Percentiles rank a stretch among this genome's conserved stretches.
phyloP scores from a whole-genome alignment of 2,329 filamentous ascomycete species.

The Alternaria ethzedia region DNA sequence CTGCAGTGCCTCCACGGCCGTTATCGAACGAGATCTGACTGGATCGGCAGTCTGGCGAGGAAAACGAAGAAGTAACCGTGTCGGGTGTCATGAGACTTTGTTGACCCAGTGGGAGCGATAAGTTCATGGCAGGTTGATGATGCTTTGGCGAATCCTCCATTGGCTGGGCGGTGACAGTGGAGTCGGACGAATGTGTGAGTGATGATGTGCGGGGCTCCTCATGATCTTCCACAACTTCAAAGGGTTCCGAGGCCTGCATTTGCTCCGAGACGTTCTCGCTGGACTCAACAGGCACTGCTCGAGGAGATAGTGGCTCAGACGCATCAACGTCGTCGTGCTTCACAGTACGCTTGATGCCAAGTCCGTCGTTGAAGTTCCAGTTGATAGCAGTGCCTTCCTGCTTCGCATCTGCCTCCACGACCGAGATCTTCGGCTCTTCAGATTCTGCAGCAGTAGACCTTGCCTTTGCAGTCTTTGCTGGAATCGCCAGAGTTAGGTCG shows the following conservation, averaged over 20 bases:
- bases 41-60: constrained; percentile 69
- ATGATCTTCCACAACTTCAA: constrained; percentile 55
- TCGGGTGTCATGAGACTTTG: constrained; percentile 69
- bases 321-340: constrained; percentile 9
- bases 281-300: constrained; percentile 17
- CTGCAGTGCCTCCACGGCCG: constrained; percentile 75
- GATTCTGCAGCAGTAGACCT: constrained; percentile 35
- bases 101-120: constrained; percentile 47
- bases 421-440: constrained; percentile 52
- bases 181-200: constrained; percentile 58
- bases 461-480: constrained; percentile 18
- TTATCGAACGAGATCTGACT: constrained; percentile 71
- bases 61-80: constrained; percentile 62
- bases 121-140: constrained; percentile 44
- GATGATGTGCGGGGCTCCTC: constrained; percentile 58
- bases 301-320: constrained; percentile 37
- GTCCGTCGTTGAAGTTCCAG: constrained; percentile 51
- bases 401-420: constrained; percentile 53
- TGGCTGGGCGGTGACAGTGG: constrained; percentile 51
- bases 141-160: constrained; percentile 43
- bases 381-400: constrained; percentile 51
- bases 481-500: constrained; percentile 45
- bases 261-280: constrained; percentile 14
- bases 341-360: constrained; percentile 41
- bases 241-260: constrained; percentile 37